Conservation (phyloP, 2,329 filamentous ascomycete species). For the Simplicillium sp. region DNA sequence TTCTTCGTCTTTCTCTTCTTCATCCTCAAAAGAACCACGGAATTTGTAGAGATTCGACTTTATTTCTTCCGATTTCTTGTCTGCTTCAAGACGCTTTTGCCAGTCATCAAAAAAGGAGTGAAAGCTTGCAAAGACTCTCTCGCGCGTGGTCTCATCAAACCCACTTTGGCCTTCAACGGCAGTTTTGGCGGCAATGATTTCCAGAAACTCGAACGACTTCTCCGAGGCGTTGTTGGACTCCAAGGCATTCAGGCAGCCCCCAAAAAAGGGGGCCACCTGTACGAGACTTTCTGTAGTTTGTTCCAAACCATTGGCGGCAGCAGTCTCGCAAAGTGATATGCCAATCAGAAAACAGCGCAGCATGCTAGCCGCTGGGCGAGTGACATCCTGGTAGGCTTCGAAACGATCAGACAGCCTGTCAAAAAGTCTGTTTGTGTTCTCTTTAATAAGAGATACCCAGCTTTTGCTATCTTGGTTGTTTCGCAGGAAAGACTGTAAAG, state of each 20-base stretch:
- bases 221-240: constrained; percentile 4
- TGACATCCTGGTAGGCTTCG: constrained; percentile 77
- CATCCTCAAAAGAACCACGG: constrained; percentile 65
- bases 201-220: constrained; percentile 39
- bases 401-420: constrained; percentile 61
- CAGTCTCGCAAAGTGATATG: constrained; percentile 47
- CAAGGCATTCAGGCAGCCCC: constrained; percentile 21
- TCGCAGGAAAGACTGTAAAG: constrained; percentile 16
- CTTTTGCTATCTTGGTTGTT: constrained; percentile 12
- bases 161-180: constrained; percentile 37
- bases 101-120: constrained; percentile 70
- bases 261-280: constrained; percentile 44
- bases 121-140: constrained; percentile 56
- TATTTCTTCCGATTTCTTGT: constrained; percentile 64
- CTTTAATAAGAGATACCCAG: constrained; percentile 39
- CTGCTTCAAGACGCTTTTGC: constrained; percentile 65
- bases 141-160: constrained; percentile 32
- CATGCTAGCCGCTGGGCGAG: constrained; percentile 67
- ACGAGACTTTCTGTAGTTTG: constrained; percentile 26
- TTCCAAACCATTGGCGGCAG: constrained; percentile 32
- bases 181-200: constrained; percentile 22
- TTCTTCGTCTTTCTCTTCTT: constrained; percentile 63
- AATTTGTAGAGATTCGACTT: constrained; percentile 77
- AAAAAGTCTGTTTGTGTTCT: constrained; percentile 59
- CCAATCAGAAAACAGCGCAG: constrained; percentile 72